These are phyloP conservation scores for Triticum aestivum DNA, from an alignment of 176 grass and related monocot species.

Conservation along the genomic window IWGSC_CS_RefSeq_v2.1 NC_057814.1:597687705-597688204, in stretches of 20 bases:
- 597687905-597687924: conserved; percentile 49
- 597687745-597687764: no score
- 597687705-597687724: no score
- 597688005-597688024: neutral
- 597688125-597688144: neutral
- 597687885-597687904: neutral
- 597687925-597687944: neutral
- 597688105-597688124: neutral
- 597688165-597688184: neutral
- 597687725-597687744: neutral
- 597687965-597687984: neutral
- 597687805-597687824: no score
- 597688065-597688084: neutral
- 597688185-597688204: neutral
- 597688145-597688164: no score
- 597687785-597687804: no score
- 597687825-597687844: no score
- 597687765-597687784: no score
- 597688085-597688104: neutral
- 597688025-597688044: neutral
- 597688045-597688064: neutral
- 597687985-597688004: conserved; percentile 4
- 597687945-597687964: neutral
- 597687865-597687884: no score
- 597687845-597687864: no score